Evolutionary conservation across 371 early-diverging fungal species (phyloP).

Genomic region (Mucor velutinosus): DNA sequence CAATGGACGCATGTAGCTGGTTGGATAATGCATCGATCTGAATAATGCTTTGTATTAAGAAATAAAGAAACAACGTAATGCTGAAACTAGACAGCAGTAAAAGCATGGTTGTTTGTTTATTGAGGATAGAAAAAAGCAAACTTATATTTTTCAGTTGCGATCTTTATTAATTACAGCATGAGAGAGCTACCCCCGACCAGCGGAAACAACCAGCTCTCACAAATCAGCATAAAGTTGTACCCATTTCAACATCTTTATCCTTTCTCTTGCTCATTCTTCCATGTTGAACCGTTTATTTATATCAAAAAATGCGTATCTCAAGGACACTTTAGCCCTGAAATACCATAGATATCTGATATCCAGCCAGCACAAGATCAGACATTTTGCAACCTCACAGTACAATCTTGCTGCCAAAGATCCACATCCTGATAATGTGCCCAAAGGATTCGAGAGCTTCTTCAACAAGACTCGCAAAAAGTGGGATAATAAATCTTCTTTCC

Average conservation of each 20-base stretch:
- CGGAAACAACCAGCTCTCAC: not conserved
- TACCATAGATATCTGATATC: not conserved
- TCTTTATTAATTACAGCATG: not conserved
- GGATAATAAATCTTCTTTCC: not conserved
- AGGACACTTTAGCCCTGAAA: not conserved
- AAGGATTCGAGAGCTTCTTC: conserved; percentile 13
- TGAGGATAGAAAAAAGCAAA: not conserved
- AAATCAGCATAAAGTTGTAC: not conserved
- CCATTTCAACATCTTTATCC: not conserved
- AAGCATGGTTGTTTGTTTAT: conserved; percentile 12
- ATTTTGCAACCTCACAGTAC: not conserved
- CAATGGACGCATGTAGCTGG: not conserved
- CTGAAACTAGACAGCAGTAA: conserved; percentile 1
- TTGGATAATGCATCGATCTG: not conserved
- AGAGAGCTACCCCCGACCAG: not conserved
- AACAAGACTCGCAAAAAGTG: not conserved
- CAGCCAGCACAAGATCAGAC: not conserved
- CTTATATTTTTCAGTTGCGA: not conserved
- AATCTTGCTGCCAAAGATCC: not conserved
- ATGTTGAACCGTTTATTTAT: not conserved
- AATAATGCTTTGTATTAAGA: not conserved
- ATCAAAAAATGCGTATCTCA: not conserved
- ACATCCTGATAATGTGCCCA: not conserved
- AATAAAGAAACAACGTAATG: not conserved
- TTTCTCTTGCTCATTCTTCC: not conserved